Evolutionary conservation across 1,139 yeast genomes (phyloP).

Genomic region (Lodderomyces pseudojiufengensis): DNA sequence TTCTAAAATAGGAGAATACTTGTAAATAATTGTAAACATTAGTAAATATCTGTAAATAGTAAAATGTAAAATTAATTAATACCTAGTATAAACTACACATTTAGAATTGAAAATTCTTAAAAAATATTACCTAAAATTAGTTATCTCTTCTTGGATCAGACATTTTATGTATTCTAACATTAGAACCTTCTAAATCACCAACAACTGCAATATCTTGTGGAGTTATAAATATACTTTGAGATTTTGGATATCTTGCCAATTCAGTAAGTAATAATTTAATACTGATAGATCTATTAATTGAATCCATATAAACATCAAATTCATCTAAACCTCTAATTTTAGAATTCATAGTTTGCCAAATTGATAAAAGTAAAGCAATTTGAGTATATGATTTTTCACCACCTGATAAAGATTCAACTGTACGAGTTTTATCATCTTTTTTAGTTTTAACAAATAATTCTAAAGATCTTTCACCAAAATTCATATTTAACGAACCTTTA

Average conservation of each 20-base stretch:
- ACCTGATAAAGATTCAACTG: constrained; percentile 85
- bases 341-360: constrained; percentile 92
- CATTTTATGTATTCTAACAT: constrained; percentile 72
- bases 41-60: constrained; percentile 1
- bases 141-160: constrained; percentile 45
- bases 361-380: constrained; percentile 78
- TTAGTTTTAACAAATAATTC: constrained; percentile 60
- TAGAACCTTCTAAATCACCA: constrained; percentile 57
- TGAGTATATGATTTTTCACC: constrained; percentile 97
- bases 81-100: constrained; percentile 2
- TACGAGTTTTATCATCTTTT: constrained; percentile 51
- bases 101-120: background rate
- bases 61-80: background rate
- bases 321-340: constrained; percentile 90
- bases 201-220: constrained; percentile 89
- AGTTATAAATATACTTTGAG: constrained; percentile 89
- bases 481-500: constrained; percentile 66
- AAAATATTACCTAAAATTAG: background rate
- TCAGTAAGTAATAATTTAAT: constrained; percentile 71
- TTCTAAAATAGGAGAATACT: background rate
- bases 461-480: constrained; percentile 48
- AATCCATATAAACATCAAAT: constrained; percentile 98
- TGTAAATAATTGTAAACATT: background rate
- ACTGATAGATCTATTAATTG: constrained; percentile 80
- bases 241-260: constrained; percentile 55